Percentiles rank a stretch among this genome's conserved stretches.
Evolutionary conservation across 2,329 filamentous ascomycete species (phyloP).

Genomic region (Aspergillus arachidicola): DNA sequence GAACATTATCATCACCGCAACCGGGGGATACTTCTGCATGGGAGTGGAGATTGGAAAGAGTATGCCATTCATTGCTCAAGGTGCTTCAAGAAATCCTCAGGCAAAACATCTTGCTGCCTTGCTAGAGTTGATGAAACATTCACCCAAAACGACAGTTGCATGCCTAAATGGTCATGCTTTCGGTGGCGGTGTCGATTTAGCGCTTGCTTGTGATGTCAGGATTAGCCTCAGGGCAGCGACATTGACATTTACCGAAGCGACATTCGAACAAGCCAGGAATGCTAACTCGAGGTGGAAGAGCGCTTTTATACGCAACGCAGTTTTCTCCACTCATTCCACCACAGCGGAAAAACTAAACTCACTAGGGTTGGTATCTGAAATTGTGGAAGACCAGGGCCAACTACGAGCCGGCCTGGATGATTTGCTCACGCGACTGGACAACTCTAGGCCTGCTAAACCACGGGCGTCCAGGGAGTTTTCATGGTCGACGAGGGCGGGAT

Average conservation of each 20-base stretch:
- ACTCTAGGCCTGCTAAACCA: slow-evolving; percentile 1
- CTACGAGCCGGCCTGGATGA: neutral
- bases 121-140: neutral
- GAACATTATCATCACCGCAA: slow-evolving; percentile 2
- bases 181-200: slow-evolving; percentile 7
- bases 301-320: neutral
- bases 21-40: slow-evolving; percentile 11
- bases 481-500: too few species aligned
- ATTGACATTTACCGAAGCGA: slow-evolving; percentile 6
- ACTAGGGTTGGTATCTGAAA: slow-evolving; percentile 3
- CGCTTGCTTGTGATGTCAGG: slow-evolving; percentile 2
- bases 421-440: slow-evolving; percentile 1
- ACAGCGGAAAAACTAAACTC: slow-evolving; percentile 2
- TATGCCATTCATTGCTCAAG: neutral
- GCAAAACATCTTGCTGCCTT: neutral
- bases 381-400: neutral
- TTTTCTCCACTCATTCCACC: slow-evolving; percentile 3
- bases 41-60: slow-evolving; percentile 4
- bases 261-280: neutral
- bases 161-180: slow-evolving; percentile 10
- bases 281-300: neutral
- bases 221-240: slow-evolving; percentile 2
- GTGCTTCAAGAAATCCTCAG: neutral
- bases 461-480: neutral
- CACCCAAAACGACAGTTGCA: slow-evolving; percentile 3